Evolutionary conservation across 2,329 filamentous ascomycete species (phyloP).

Genomic region (Aspergillus caelatus): DNA sequence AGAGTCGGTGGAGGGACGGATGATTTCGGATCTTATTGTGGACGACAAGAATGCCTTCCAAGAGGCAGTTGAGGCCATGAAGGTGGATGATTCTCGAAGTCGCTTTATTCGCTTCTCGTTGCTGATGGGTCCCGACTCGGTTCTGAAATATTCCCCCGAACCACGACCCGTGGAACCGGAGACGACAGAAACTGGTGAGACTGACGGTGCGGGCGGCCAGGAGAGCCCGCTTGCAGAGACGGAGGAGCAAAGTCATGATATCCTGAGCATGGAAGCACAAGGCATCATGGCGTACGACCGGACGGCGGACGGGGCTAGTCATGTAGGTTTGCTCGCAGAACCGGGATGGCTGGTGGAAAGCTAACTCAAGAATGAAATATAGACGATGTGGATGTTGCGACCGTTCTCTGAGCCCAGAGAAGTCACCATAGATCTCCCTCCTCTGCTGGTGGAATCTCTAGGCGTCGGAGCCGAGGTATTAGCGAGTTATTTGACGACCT

Average conservation of each 20-base stretch:
- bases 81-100: slow-evolving; percentile 89
- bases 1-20: slow-evolving; percentile 71
- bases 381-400: slow-evolving; percentile 99
- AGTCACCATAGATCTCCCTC: slow-evolving; percentile 92
- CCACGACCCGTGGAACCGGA: slow-evolving; percentile 28
- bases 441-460: slow-evolving; percentile 85
- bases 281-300: slow-evolving; percentile 98
- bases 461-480: slow-evolving; percentile 94
- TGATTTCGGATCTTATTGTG: slow-evolving; percentile 78
- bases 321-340: slow-evolving; percentile 63
- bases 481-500: slow-evolving; percentile 85
- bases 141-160: slow-evolving; percentile 55
- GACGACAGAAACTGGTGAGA: slow-evolving; percentile 12
- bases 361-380: slow-evolving; percentile 28
- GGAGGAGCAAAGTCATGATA: slow-evolving; percentile 51
- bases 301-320: slow-evolving; percentile 80
- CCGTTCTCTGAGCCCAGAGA: slow-evolving; percentile 86
- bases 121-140: slow-evolving; percentile 69
- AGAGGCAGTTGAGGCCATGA: slow-evolving; percentile 84
- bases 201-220: slow-evolving; percentile 28
- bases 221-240: slow-evolving; percentile 44
- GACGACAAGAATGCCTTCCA: slow-evolving; percentile 80
- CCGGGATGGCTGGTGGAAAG: background rate
- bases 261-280: slow-evolving; percentile 86
- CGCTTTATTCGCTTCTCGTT: slow-evolving; percentile 84